Percentiles rank a stretch among this genome's conserved stretches.
Evolutionary conservation across 2,329 filamentous ascomycete genomes (phyloP).

Genomic region (Dendrostoma leiphaemia): DNA sequence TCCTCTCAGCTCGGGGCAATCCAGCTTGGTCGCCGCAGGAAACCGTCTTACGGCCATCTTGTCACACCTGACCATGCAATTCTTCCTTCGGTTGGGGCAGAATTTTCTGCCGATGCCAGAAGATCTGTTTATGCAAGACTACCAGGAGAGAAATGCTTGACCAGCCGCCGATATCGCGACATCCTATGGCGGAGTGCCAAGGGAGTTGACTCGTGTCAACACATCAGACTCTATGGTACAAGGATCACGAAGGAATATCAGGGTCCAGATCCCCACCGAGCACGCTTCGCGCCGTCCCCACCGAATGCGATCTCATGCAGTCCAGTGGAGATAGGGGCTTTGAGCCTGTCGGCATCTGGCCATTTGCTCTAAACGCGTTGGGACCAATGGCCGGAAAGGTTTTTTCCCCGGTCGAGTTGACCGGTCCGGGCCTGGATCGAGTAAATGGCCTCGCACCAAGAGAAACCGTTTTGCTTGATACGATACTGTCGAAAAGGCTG

Average conservation of each 20-base stretch:
- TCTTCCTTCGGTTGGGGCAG: background rate
- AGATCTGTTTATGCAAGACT: conserved; percentile 4
- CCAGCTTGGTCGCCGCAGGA: background rate
- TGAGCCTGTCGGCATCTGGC: conserved; percentile 1
- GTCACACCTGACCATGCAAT: background rate
- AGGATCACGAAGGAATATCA: background rate
- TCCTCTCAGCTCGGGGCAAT: background rate
- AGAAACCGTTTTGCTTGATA: too few species aligned
- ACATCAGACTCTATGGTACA: conserved; percentile 17
- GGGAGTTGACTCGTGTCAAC: conserved; percentile 12
- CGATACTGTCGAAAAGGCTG: background rate
- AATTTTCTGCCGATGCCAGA: background rate
- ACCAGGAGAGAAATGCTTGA: background rate
- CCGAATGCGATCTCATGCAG: conserved; percentile 11
- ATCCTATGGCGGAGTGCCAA: background rate
- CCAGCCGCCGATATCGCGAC: conserved; percentile 16
- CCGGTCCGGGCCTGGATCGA: background rate
- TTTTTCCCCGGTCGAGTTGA: background rate
- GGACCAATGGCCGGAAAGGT: background rate
- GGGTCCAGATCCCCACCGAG: conserved; percentile 8
- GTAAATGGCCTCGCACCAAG: background rate
- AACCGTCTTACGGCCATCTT: background rate
- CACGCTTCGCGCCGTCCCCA: conserved; percentile 8
- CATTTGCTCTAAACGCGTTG: conserved; percentile 3
- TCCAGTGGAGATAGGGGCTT: conserved; percentile 5